Percentiles rank a stretch among this genome's conserved stretches.
phyloP scores from a whole-genome alignment of 202 grass and related monocot genomes.

The Schoenoplectus triqueter region DNA sequence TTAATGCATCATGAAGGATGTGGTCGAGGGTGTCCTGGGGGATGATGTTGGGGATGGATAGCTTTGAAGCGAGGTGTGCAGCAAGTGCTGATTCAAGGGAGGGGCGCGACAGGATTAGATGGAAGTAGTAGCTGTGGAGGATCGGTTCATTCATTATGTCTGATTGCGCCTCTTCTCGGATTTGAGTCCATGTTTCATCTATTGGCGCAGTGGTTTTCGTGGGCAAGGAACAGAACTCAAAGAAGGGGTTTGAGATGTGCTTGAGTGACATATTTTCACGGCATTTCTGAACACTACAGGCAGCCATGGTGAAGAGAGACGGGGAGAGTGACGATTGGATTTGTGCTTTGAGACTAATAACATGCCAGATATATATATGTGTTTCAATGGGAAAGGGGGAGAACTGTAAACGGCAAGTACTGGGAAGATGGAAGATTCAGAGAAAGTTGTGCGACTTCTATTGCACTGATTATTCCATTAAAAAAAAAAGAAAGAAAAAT shows the following conservation, averaged over 20 bases:
- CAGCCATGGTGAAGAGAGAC: conserved; percentile 50
- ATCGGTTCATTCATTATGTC: conserved; percentile 65
- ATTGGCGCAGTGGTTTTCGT: conserved; percentile 16
- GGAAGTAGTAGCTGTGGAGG: conserved; percentile 59
- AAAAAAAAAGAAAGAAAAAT: not conserved
- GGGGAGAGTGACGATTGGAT: not conserved
- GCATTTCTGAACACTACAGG: conserved; percentile 74
- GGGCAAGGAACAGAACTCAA: conserved; percentile 25
- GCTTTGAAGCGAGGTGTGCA: conserved; percentile 62
- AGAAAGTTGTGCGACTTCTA: not conserved
- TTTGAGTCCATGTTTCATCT: conserved; percentile 62
- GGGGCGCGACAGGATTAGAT: conserved; percentile 57
- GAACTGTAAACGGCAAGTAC: not conserved
- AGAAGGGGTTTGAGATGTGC: conserved; percentile 8
- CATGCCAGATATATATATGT: conserved; percentile 55
- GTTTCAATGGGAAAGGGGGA: conserved; percentile 12
- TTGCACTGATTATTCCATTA: not conserved
- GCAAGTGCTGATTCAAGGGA: conserved; percentile 79
- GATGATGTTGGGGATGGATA: conserved; percentile 59
- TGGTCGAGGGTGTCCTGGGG: conserved; percentile 54
- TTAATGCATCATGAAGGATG: conserved; percentile 47
- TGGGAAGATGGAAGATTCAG: not conserved
- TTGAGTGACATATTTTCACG: not conserved
- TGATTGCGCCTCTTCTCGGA: conserved; percentile 60
- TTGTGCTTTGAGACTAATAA: conserved; percentile 5